Base-by-base conservation (phyloP, 2,329 filamentous ascomycete genomes). In the Sclerotiophoma versabilis region DNA sequence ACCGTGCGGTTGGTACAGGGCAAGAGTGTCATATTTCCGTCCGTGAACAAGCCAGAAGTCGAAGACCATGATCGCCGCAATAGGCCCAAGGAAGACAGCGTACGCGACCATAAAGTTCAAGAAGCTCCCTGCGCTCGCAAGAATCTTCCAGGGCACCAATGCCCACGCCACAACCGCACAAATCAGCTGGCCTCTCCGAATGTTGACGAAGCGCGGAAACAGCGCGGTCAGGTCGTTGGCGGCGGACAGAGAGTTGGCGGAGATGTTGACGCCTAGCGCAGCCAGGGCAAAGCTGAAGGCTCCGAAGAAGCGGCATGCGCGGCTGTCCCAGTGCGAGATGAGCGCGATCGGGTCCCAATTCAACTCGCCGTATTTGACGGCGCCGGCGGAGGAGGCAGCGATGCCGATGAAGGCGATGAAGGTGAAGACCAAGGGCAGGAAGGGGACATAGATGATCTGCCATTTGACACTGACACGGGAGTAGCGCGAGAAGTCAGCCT, bases 41-140 rank as follows among this genome's bases (percentile, higher is more conserved):
- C 53, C 51, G 48, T 83, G 82, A 7, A 87, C 71, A 36, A 85
- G 64, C 83, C 84, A 87, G 64, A 83, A 88, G 60, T 88, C 86
- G 11, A 79, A 79, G 0, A 81, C 75, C 74, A 87, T 81, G 58
- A 88, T 84, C 0, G 81, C 81, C 0, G 84, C 83, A 53, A 89
- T 85, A 0, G 86, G 86, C 0, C 84, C 86, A 0, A 89, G 76
- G 72, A 90, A 89, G 32, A 89, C 80, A 1, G 83, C 81, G 68
- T 88, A 86, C 0, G 86, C 87, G 36, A 81, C 79, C 81, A 91
- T 87, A 73, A 90, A 90, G 36, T 82, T 80, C 3, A 80, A 62
- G 39, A 80, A 79, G 12, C 63, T 73, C 10, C 71, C 67, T 3
- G 78, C 78, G 29, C 70, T 74, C 26, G 66, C 72, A 5, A 80